Conservation (phyloP, 1,284 basidiomycete genomes). For the Baeospora myosura region DNA sequence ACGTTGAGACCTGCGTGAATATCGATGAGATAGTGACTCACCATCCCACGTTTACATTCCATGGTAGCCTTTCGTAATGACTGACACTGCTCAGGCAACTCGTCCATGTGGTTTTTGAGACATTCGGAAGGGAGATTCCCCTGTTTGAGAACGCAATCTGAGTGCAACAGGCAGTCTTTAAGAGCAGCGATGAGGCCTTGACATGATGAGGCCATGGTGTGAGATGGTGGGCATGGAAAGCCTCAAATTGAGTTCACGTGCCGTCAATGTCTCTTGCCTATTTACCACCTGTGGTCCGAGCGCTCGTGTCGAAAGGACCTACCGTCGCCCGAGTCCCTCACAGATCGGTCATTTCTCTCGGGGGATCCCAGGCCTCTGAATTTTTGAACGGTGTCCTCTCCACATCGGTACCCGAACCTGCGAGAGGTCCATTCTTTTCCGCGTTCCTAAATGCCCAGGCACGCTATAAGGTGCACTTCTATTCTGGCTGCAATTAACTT, state of each 20-base stretch:
- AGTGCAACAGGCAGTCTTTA: constrained; percentile 72
- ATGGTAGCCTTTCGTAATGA: constrained; percentile 71
- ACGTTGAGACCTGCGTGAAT: not conserved
- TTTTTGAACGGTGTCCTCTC: constrained; percentile 88
- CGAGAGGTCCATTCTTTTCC: constrained; percentile 61
- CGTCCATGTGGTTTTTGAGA: constrained; percentile 61
- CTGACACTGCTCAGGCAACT: constrained; percentile 72
- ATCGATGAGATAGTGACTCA: constrained; percentile 30
- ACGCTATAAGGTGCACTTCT: constrained; percentile 21
- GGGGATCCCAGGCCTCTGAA: constrained; percentile 75
- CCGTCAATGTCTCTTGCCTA: constrained; percentile 15
- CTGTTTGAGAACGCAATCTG: constrained; percentile 77
- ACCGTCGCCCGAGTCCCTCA: constrained; percentile 56
- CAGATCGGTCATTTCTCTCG: constrained; percentile 66
- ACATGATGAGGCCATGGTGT: constrained; percentile 70
- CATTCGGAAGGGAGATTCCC: constrained; percentile 71
- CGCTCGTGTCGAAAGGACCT: constrained; percentile 43
- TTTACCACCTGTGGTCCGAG: constrained; percentile 32
- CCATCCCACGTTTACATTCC: constrained; percentile 85
- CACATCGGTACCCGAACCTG: constrained; percentile 44
- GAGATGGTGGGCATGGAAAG: not conserved
- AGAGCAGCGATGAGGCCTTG: constrained; percentile 66
- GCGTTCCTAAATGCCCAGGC: constrained; percentile 86
- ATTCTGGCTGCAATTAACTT: constrained; percentile 6
- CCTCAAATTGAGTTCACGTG: constrained; percentile 2